These are phyloP conservation scores for Fremontodendron californicum DNA, from an alignment of 345 rosid species.

Conservation along the genomic window DNA sequence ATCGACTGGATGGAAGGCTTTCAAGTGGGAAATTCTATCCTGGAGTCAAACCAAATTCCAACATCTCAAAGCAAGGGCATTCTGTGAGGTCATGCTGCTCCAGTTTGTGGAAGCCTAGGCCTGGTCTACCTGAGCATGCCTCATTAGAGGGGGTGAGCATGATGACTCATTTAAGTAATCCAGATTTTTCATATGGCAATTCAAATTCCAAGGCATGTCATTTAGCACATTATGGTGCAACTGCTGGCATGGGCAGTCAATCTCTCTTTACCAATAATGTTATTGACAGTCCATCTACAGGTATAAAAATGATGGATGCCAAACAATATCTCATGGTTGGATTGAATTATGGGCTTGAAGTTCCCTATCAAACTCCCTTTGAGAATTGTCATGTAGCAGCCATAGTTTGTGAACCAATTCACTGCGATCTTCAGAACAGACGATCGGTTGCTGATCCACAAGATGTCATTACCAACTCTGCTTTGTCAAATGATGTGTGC, in stretches of 20 bases:
- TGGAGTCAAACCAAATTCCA: constrained; percentile 13
- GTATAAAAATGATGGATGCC: neutral
- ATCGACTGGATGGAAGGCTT: constrained; percentile 17
- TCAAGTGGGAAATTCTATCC: constrained; percentile 13
- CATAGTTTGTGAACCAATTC: neutral
- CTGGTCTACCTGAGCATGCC: neutral
- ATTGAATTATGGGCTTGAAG: neutral
- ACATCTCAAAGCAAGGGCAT: constrained; percentile 20
- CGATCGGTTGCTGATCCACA: neutral
- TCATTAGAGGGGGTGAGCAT: neutral
- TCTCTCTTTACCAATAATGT: neutral
- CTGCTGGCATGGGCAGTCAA: neutral
- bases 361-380: neutral
- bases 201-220: constrained; percentile 15
- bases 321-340: constrained; percentile 20
- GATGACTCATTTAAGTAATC: neutral
- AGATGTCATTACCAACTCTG: neutral
- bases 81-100: constrained; percentile 11
- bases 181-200: neutral
- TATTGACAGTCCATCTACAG: neutral
- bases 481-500: constrained; percentile 17
- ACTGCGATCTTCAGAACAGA: neutral
- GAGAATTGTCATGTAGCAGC: constrained; percentile 5
- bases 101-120: neutral
- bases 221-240: constrained; percentile 8